Percentiles rank a stretch among this genome's conserved stretches.
Evolutionary conservation across 495 filamentous ascomycete species (phyloP).

Genomic region (Hypoxylon subgilvum): DNA sequence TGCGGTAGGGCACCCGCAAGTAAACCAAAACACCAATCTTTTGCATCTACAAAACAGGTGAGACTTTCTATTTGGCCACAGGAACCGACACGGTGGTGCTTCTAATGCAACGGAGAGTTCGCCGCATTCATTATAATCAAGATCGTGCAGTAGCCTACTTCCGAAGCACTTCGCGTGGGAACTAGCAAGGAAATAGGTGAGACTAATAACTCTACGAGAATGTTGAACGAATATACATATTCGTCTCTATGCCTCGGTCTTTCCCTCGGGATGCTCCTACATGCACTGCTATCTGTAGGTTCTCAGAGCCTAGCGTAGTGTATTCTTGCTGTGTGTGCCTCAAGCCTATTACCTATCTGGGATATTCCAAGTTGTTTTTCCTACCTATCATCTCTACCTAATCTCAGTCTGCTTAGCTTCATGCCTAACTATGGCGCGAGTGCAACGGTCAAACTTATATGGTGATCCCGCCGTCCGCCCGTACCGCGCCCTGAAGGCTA

Average conservation of each 20-base stretch:
- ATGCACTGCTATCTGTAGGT: too few relatives aligned
- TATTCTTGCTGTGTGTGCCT: too few relatives aligned
- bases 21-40: neutral
- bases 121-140: conserved; percentile 16
- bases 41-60: conserved; percentile 10
- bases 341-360: conserved; percentile 10
- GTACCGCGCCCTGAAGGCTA: conserved; percentile 10
- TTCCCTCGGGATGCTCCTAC: conserved; percentile 2
- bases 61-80: conserved; percentile 6
- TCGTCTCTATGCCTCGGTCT: conserved; percentile 25
- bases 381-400: conserved; percentile 14
- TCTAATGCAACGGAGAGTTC: conserved; percentile 8
- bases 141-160: neutral
- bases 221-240: conserved; percentile 19
- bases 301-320: too few relatives aligned
- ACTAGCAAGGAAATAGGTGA: conserved; percentile 1
- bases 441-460: conserved; percentile 16
- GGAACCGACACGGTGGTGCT: conserved; percentile 28
- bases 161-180: neutral
- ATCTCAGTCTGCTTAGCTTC: conserved; percentile 15
- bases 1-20: neutral
- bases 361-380: neutral
- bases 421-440: conserved; percentile 23
- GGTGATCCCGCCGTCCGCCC: conserved; percentile 11
- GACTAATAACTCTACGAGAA: neutral